Percentiles rank a stretch among this genome's conserved stretches.
phyloP scores from a whole-genome alignment of 2,329 filamentous ascomycete genomes.

The Alternaria sp. region DNA sequence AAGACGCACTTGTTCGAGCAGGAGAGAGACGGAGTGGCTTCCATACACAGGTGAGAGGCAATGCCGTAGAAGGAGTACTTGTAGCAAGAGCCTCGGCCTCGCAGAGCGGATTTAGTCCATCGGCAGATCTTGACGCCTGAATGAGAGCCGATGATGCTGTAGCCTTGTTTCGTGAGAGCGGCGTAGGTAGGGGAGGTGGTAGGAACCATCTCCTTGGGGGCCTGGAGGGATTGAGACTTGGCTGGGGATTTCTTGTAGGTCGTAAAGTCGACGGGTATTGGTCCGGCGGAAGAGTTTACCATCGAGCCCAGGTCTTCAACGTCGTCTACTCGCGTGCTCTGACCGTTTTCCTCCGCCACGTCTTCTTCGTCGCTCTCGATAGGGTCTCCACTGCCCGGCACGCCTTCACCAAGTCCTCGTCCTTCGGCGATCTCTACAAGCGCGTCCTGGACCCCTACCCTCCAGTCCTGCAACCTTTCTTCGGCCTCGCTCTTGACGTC shows the following conservation, averaged over 20 bases:
- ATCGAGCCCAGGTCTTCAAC: conserved; percentile 83
- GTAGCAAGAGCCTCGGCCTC: conserved; percentile 94
- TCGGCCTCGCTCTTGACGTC: conserved; percentile 81
- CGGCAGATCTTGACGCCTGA: conserved; percentile 97
- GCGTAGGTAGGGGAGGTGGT: conserved; percentile 87
- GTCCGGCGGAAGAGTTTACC: conserved; percentile 56
- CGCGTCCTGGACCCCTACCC: conserved; percentile 74
- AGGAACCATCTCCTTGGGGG: conserved; percentile 90
- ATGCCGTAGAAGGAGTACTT: conserved; percentile 99
- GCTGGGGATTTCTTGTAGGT: conserved; percentile 66
- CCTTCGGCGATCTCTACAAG: conserved; percentile 66
- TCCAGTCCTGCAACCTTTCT: conserved; percentile 78
- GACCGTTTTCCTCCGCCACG: conserved; percentile 54
- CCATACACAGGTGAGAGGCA: conserved; percentile 96
- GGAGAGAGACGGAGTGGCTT: conserved; percentile 92
- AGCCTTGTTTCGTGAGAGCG: conserved; percentile 93
- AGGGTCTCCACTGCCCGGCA: conserved; percentile 82
- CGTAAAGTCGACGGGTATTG: conserved; percentile 87
- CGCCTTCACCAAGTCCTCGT: conserved; percentile 69
- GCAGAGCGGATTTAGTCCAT: conserved; percentile 96
- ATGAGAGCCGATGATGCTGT: conserved; percentile 93
- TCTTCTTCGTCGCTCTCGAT: conserved; percentile 84
- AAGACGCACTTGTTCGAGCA: conserved; percentile 99
- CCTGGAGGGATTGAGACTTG: conserved; percentile 54
- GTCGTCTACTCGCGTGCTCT: conserved; percentile 68